Percentiles rank a stretch among this genome's conserved stretches.
These are phyloP conservation scores for Boletus insuetus DNA, from an alignment of 768 basidiomycete species.

Conservation along the genomic window DNA sequence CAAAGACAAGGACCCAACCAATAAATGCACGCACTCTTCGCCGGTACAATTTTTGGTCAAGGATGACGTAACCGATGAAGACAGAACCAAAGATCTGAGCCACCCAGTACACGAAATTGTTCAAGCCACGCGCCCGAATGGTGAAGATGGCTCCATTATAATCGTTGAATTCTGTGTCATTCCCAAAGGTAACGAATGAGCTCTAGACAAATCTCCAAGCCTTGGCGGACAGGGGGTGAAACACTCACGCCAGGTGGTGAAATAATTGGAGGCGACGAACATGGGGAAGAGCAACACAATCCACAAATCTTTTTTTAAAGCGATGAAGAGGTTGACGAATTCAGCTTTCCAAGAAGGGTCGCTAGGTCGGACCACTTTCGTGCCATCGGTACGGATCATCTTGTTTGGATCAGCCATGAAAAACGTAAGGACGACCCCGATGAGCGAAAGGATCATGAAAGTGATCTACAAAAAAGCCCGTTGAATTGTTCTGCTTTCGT, in stretches of 20 bases:
- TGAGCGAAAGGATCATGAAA: conserved; percentile 69
- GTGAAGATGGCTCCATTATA: conserved; percentile 78
- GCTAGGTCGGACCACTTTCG: conserved; percentile 53
- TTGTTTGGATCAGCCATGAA: conserved; percentile 69
- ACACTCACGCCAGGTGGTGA: conserved; percentile 76
- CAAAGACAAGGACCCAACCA: conserved; percentile 64
- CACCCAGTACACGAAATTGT: conserved; percentile 78
- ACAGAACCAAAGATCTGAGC: conserved; percentile 76
- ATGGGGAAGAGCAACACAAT: conserved; percentile 80
- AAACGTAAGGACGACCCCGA: conserved; percentile 63
- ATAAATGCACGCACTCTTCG: conserved; percentile 69
- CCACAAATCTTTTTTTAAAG: conserved; percentile 67
- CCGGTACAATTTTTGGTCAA: conserved; percentile 54
- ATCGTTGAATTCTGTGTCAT: conserved; percentile 68
- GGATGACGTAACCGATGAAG: conserved; percentile 59
- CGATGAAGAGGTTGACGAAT: conserved; percentile 62
- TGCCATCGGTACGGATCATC: conserved; percentile 75
- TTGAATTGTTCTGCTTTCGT: background rate
- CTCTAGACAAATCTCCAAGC: background rate
- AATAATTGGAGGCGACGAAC: conserved; percentile 84
- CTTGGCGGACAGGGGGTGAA: background rate
- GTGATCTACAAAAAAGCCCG: conserved; percentile 48
- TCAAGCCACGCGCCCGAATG: conserved; percentile 75
- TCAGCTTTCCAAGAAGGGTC: conserved; percentile 80
- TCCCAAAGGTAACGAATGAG: background rate